Evolutionary conservation across 2,329 filamentous ascomycete species (phyloP).

Genomic region (Verticillium zaregamsianum): DNA sequence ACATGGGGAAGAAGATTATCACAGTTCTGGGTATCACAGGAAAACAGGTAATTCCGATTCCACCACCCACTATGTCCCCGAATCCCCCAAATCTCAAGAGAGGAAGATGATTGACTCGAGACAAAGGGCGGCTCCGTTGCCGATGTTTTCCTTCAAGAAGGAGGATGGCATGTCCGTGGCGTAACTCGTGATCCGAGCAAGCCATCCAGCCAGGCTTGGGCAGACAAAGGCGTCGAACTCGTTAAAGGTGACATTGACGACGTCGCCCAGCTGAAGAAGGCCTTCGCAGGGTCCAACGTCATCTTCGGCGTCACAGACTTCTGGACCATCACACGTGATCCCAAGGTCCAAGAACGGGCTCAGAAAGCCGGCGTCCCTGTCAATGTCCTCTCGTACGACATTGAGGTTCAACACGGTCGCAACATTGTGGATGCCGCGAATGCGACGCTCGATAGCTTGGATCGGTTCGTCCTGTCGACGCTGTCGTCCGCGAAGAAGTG

Average conservation of each 20-base stretch:
- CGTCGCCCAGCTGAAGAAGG: background rate
- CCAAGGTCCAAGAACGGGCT: background rate
- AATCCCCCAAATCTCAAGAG: too few species aligned
- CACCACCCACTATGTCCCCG: too few species aligned
- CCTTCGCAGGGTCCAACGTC: constrained; percentile 10
- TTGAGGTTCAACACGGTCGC: constrained; percentile 6
- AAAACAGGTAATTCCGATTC: background rate
- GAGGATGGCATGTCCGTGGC: constrained; percentile 1
- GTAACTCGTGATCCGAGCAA: constrained; percentile 1
- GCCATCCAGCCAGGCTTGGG: background rate
- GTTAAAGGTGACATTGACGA: constrained; percentile 9
- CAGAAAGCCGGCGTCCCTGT: background rate
- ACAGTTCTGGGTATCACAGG: background rate
- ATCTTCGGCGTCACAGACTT: constrained; percentile 10
- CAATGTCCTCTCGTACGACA: constrained; percentile 7
- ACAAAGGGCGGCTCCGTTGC: background rate
- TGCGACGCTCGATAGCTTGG: constrained; percentile 4
- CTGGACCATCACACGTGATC: background rate
- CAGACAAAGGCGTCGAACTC: constrained; percentile 10
- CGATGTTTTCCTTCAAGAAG: background rate
- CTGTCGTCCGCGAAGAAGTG: constrained; percentile 11
- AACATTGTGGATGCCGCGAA: constrained; percentile 12
- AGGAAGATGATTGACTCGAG: too few species aligned
- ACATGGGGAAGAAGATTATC: background rate
- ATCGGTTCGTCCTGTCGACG: constrained; percentile 11